Evolutionary conservation across 805 yeast species (phyloP).

Genomic region (Middelhovenomyces tepae): DNA sequence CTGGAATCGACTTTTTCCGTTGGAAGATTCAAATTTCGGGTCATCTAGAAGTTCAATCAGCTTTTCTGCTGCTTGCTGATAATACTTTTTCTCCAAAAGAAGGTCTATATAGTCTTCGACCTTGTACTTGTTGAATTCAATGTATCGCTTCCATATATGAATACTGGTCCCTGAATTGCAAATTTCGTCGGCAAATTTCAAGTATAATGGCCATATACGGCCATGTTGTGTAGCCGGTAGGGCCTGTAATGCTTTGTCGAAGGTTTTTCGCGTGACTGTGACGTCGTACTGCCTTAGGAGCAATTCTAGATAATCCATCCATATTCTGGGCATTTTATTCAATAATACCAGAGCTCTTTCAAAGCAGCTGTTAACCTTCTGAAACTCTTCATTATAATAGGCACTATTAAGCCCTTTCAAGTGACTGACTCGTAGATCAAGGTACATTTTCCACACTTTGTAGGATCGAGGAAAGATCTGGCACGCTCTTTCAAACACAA

Average conservation of each 20-base stretch:
- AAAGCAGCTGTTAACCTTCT: constrained; percentile 36
- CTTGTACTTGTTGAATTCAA: constrained; percentile 19
- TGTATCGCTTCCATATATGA: constrained; percentile 28
- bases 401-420: constrained; percentile 22
- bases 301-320: constrained; percentile 44
- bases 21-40: constrained; percentile 28
- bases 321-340: constrained; percentile 39
- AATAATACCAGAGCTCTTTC: constrained; percentile 38
- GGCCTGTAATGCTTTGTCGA: constrained; percentile 41
- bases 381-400: constrained; percentile 27
- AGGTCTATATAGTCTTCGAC: constrained; percentile 22
- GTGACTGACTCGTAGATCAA: constrained; percentile 33
- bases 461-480: constrained; percentile 35
- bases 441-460: constrained; percentile 46
- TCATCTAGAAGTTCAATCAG: constrained; percentile 30
- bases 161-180: constrained; percentile 35
- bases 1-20: constrained; percentile 39
- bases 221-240: constrained; percentile 48
- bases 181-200: constrained; percentile 37
- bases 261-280: constrained; percentile 33
- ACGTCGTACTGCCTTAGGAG: constrained; percentile 30
- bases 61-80: constrained; percentile 21
- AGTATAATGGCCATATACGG: constrained; percentile 45
- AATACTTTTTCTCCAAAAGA: constrained; percentile 18
- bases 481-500: constrained; percentile 47